Conservation (phyloP, 176 grass and related monocot genomes). For the Stipa capillata region DNA sequence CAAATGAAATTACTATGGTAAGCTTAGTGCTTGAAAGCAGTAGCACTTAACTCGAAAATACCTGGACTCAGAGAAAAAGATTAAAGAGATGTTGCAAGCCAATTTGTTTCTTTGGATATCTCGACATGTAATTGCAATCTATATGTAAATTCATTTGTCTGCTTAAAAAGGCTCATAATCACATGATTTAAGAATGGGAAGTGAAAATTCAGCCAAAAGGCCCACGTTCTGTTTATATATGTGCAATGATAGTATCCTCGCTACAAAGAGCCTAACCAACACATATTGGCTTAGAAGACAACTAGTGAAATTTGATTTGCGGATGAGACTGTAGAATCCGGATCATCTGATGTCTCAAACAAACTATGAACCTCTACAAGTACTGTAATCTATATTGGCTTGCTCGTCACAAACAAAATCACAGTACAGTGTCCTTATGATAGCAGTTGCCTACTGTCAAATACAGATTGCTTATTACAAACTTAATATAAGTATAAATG, state of each 20-base stretch:
- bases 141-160: background rate
- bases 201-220: background rate
- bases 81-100: background rate
- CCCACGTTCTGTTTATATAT: background rate
- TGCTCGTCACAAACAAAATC: slow-evolving; percentile 2
- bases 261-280: background rate
- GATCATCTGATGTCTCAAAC: slow-evolving; percentile 5
- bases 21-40: background rate
- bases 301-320: background rate
- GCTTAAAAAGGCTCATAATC: background rate
- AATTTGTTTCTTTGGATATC: no score
- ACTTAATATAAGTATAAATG: background rate
- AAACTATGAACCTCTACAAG: background rate
- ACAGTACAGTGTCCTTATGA: background rate
- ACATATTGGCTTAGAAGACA: background rate
- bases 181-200: background rate
- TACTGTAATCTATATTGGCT: background rate
- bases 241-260: background rate
- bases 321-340: background rate
- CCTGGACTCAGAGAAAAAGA: background rate
- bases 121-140: background rate
- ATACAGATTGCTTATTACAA: slow-evolving; percentile 8
- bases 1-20: background rate
- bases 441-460: background rate
- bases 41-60: background rate